These are phyloP conservation scores for Astrocystis sublimbata DNA, from an alignment of 495 filamentous ascomycete species.

Conservation along the genomic window DNA sequence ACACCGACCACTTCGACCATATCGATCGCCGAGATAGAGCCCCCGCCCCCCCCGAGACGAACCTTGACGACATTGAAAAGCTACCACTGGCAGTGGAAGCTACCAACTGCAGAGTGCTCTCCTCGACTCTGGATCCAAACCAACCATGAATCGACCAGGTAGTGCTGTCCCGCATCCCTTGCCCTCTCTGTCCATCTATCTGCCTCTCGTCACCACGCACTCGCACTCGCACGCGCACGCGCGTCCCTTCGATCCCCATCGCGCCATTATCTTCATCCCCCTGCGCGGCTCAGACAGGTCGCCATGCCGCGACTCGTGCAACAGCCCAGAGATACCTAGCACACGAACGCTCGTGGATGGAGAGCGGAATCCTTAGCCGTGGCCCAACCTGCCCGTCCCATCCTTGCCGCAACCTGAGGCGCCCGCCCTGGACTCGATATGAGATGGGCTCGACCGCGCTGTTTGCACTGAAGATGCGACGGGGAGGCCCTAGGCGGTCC, in stretches of 20 bases:
- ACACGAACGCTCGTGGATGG: neutral
- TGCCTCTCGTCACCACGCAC: conserved; percentile 24
- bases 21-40: neutral
- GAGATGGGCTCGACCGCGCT: neutral
- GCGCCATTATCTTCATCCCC: neutral
- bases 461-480: neutral
- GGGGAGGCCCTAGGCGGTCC: neutral
- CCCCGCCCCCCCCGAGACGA: conserved; percentile 18
- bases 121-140: conserved; percentile 26
- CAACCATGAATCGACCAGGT: conserved; percentile 63
- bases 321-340: conserved; percentile 3
- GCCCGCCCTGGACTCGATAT: neutral
- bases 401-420: conserved; percentile 17
- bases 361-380: neutral
- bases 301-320: neutral
- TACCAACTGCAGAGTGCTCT: conserved; percentile 15
- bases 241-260: too few relatives aligned
- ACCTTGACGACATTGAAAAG: neutral
- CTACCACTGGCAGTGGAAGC: neutral
- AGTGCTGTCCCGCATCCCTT: conserved; percentile 35
- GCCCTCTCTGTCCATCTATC: conserved; percentile 29
- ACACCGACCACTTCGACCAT: neutral
- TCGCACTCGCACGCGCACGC: neutral
- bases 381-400: neutral
- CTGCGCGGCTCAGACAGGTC: neutral